Evolutionary conservation across 768 basidiomycete genomes (phyloP), one percentile per base, ranked within the genome.

Genomic region (Tricholoma furcatifolium): DNA sequence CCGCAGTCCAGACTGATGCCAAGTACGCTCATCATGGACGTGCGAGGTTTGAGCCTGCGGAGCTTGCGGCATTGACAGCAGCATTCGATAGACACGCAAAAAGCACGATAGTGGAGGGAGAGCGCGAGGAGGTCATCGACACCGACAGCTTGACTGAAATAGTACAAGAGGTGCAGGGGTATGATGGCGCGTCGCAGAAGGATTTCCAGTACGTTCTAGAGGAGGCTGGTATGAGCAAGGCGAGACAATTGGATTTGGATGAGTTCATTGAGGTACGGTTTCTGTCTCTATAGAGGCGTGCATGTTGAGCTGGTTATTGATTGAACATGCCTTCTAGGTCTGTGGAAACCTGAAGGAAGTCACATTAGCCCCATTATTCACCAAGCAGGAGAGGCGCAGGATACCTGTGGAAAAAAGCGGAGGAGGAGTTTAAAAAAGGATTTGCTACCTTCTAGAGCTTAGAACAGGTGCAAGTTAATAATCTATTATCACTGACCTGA

Each of bases 201-300:
- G 60, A 60, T 18, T 55, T 53, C 31, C 38, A 83, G 31, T 88
- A 91, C 64, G 90, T 92, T 1, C 75, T 95, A 47, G 77, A 78
- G 50, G 85, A 88, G 65, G 85, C 88, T 55, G 93, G 90, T 3
- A 82, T 90, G 66, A 70, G 73, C 44, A 68, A 69, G 18, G 74
- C 77, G 60, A 67, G 69, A 24, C 77, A 79, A 23, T 70, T 97
- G 43, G 83, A 85, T 56, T 84, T 92, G 61, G 89, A 95, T 58
- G 90, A 91, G 64, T 95, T 95, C 67, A 75, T 94, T 44, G 92
- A 95, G 82, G 91, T 91, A 58, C 12, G 84, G 70, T 21, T 32
- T 12, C 47, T 34, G 52, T 54, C 14, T 15, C 20, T 48, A 46
- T 51, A 42, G 38, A 47, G 53, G 30, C 47, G 51, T 32, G 1